Evolutionary conservation across 306 rosid species (phyloP), one percentile per base, ranked within the genome.

Genomic region (Senna siamea): DNA sequence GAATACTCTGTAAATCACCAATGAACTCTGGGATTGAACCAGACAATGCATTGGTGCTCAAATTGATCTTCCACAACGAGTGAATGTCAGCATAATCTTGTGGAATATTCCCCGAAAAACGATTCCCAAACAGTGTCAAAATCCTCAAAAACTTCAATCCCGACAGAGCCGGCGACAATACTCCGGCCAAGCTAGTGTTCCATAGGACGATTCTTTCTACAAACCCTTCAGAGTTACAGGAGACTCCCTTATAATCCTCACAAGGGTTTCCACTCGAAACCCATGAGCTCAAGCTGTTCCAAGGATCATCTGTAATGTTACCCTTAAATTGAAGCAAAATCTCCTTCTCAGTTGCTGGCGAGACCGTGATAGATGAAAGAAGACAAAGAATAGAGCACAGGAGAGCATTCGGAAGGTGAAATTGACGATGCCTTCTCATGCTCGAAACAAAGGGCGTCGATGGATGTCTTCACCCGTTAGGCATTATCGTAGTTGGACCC

Each of bases 291-390:
- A 95, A 83, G 17, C 76, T 77, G 52, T 60, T 83, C 47, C 62
- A 32, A 3, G 99, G 99, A 80, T 95, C 99, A 13, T 81, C 83
- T 19, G 97, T 82, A 72, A 92, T 51, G 74, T 78, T 89, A 43
- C 88, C 91, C 75, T 87, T 95, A 77, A 95, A 95, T 70, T 95
- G 96, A 70, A 92, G 99, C 83, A 95, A 70, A 90, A 92, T 86
- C 79, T 90, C 96, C 59, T 76, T 88, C 82, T 95, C 99, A 12
- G 90, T 85, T 38, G 40, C 72, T 15, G 89, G 74, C 5, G 82
- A 76, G 48, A 86, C 95, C 6, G 69, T 67, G 41, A 73, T 50
- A 51, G 81, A 68, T 30, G 79, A 80, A 73, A 85, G 4, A 18
- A 86, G 82, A 76, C 84, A 85, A 15, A 78, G 75, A 72, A 88